Base-by-base conservation (phyloP, 208 protist genomes). In the Tritrichomonas foetus region DNA sequence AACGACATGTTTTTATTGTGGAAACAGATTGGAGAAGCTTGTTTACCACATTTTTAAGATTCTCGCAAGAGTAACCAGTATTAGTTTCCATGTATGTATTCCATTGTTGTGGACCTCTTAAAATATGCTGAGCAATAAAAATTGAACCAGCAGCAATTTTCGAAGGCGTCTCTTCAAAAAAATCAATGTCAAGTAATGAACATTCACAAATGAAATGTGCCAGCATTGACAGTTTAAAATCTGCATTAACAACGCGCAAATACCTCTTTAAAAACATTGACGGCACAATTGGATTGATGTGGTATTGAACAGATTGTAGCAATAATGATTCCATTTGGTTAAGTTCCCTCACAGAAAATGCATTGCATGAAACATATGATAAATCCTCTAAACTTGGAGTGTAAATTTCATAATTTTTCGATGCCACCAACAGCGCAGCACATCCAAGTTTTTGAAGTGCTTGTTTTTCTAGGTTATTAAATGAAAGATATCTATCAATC, bases 361-460 rank as follows among this genome's bases (percentile, higher is more conserved):
- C 97, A 72, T 98, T 97, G 92, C 97, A 97, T 13, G 96, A 95
- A 41, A 98, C 97, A 66, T 98, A 97, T 27, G 98, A 96, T 66
- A 98, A 97, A 41, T 98, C 96, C 50, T 95, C 94, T 16, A 95
- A 94, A 49, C 96, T 94, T 33, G 97, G 96, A 1, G 96, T 94
- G 95, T 98, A 99, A 94, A 98, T 98, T 95, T 99, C 98, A 94
- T 99, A 98, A 95, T 97, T 98, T 97, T 99, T 99, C 57, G 97
- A 97, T 33, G 98, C 98, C 16, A 99, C 95, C 53, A 99, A 94
- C 53, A 99, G 97, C 14, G 97, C 95, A 5, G 98, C 97, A 66
- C 98, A 97, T 57, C 98, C 98, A 22, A 99, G 97, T 25, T 99
- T 96, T 96, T 99, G 98, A 72, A 99, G 96, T 95, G 98, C 96